phyloP scores from a whole-genome alignment of 805 yeast genomes.

The Kodamaea laetipori region DNA sequence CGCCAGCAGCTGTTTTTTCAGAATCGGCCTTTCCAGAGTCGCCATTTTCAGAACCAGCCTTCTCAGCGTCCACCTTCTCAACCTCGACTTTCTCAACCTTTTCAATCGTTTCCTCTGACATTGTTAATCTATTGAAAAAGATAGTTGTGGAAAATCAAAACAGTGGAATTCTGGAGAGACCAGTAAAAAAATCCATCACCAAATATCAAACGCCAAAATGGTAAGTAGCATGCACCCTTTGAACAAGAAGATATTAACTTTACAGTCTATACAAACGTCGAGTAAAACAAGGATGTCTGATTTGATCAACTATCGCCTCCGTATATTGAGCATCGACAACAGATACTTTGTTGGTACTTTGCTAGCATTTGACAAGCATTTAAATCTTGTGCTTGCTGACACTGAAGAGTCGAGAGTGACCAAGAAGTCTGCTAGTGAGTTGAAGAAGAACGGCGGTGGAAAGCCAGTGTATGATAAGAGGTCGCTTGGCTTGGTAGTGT shows the following conservation, averaged over 20 bases:
- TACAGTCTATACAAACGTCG: constrained; percentile 14
- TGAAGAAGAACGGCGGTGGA: constrained; percentile 28
- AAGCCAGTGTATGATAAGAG: constrained; percentile 65
- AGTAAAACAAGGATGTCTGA: constrained; percentile 56
- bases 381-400: constrained; percentile 83
- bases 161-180: constrained; percentile 6
- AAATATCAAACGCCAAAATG: constrained; percentile 4
- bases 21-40: constrained; percentile 17
- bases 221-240: constrained; percentile 1
- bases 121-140: constrained; percentile 1
- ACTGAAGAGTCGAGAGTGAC: constrained; percentile 82
- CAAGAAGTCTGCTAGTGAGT: constrained; percentile 50
- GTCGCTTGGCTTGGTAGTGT: constrained; percentile 73
- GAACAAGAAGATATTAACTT: constrained; percentile 8
- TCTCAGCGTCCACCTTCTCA: constrained; percentile 17
- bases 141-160: constrained; percentile 4
- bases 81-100: constrained; percentile 16
- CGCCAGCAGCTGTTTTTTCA: constrained; percentile 18
- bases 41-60: constrained; percentile 5
- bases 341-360: constrained; percentile 77
- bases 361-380: constrained; percentile 84
- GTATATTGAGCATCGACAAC: constrained; percentile 75
- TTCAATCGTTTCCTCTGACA: constrained; percentile 7
- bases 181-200: constrained; percentile 4
- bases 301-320: constrained; percentile 70